Evolutionary conservation across 495 filamentous ascomycete genomes (phyloP), one percentile per base, ranked within the genome.

Genomic region (Staphylotrichum tortipilum): DNA sequence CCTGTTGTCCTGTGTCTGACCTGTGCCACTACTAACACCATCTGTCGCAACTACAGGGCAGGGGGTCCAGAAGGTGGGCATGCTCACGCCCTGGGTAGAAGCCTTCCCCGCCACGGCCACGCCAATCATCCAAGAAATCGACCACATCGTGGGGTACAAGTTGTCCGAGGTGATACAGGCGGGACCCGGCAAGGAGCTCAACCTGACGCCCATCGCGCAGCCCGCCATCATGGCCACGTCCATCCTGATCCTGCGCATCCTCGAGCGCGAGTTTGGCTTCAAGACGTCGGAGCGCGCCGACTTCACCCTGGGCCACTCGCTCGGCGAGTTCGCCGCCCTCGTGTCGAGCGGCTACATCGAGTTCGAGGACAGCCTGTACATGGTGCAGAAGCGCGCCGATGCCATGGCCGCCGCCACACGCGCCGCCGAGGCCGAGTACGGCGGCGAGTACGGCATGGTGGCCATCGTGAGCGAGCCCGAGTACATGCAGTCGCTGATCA

Each of bases 221-320:
- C 92, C 92, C 0, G 91, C 92, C 40, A 92, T 97, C 65, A 91
- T 98, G 84, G 86, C 90, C 12, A 88, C 88, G 5, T 94, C 87
- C 21, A 78, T 97, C 57, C 72, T 95, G 21, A 94, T 96, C 54
- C 79, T 96, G 29, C 83, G 88, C 40, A 84, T 98, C 47, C 77
- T 98, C 43, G 88, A 97, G 65, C 65, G 79, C 29, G 84, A 95
- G 39, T 95, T 89, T 55, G 83, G 76, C 12, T 94, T 97, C 65
- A 68, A 81, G 37, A 77, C 78, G 7, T 63, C 69, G 8, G 78
- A 86, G 26, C 68, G 83, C 17, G 80, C 84, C 3, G 85, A 95
- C 62, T 79, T 91, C 26, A 86, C 86, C 0, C 78, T 97, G 29
- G 92, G 92, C 4, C 92, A 97, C 67, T 94, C 88, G 2, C 72